A percentile compares a stretch with the other conserved stretches of the same genome.
These are phyloP conservation scores for Backusella circina DNA, from an alignment of 192 early-diverging fungal species.

Conservation along the genomic window DNA sequence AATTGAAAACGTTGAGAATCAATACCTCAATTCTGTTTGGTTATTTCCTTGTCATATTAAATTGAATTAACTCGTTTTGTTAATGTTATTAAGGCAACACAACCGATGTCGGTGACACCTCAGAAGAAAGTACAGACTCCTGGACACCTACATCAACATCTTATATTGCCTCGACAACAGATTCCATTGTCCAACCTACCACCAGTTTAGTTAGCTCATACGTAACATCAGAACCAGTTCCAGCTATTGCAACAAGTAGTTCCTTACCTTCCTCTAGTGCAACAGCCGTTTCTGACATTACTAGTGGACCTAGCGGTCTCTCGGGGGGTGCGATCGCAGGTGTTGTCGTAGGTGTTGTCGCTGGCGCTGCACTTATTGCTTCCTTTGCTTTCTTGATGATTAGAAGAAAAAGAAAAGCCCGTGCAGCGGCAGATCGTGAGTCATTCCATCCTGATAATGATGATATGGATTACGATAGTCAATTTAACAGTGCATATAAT, in stretches of 20 bases:
- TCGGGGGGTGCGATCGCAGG: not conserved
- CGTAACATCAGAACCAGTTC: not conserved
- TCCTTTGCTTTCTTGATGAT: not conserved
- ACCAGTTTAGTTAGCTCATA: not conserved
- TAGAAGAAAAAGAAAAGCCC: not conserved
- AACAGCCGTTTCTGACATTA: not conserved
- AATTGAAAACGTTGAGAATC: not conserved
- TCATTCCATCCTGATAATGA: slow-evolving; percentile 1
- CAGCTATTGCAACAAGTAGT: not conserved
- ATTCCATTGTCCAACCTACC: not conserved
- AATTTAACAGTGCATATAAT: not conserved
- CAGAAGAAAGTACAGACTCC: not conserved
- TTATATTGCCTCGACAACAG: not conserved
- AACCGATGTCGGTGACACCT: not conserved
- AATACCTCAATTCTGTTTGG: not conserved
- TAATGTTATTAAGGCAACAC: not conserved
- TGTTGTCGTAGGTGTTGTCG: not conserved
- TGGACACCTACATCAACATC: not conserved
- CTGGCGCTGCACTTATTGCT: not conserved
- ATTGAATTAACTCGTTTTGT: not conserved
- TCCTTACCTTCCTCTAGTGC: not conserved
- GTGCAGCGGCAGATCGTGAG: not conserved
- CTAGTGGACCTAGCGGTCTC: not conserved
- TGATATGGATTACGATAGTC: not conserved
- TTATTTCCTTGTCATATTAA: not conserved